Conservation (phyloP, 331 rosid genomes). For the Rhamnella rubrinervis region DNA sequence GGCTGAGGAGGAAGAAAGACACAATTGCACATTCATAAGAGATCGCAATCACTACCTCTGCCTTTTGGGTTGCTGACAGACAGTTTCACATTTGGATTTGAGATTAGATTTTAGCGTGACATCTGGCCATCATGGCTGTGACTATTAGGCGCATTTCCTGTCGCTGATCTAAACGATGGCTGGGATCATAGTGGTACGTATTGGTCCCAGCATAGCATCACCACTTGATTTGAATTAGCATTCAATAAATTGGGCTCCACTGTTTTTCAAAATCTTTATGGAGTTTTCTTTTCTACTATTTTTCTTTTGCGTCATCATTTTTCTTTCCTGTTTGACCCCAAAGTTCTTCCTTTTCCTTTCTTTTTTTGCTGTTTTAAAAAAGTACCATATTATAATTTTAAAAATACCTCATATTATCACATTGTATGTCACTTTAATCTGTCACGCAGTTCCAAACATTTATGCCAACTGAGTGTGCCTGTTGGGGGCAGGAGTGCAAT, state of each 20-base stretch:
- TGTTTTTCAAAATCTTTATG: neutral
- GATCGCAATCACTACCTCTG: conserved; percentile 9
- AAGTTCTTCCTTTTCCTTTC: no score
- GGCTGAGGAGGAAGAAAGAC: conserved; percentile 4
- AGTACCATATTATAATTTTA: no score
- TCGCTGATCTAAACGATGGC: conserved; percentile 25
- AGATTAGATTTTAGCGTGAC: conserved; percentile 24
- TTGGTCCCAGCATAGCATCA: no score
- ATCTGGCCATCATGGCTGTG: conserved; percentile 30
- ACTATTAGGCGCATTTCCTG: conserved; percentile 29
- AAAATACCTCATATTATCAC: no score
- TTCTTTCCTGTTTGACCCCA: neutral
- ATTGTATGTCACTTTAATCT: no score
- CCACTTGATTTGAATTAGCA: neutral
- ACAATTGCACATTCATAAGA: neutral
- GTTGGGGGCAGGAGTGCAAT: no score
- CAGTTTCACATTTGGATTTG: conserved; percentile 44
- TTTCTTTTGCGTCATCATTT: neutral
- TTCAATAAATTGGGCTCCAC: conserved; percentile 21
- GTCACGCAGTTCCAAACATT: no score
- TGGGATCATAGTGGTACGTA: neutral
- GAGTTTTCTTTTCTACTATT: neutral
- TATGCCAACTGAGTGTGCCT: no score
- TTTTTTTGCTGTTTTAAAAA: no score
- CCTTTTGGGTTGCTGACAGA: conserved; percentile 33